Evolutionary conservation across 129 eudicot species (phyloP), one percentile per base, ranked within the genome.

Genomic region (Saposhnikovia divaricata): DNA sequence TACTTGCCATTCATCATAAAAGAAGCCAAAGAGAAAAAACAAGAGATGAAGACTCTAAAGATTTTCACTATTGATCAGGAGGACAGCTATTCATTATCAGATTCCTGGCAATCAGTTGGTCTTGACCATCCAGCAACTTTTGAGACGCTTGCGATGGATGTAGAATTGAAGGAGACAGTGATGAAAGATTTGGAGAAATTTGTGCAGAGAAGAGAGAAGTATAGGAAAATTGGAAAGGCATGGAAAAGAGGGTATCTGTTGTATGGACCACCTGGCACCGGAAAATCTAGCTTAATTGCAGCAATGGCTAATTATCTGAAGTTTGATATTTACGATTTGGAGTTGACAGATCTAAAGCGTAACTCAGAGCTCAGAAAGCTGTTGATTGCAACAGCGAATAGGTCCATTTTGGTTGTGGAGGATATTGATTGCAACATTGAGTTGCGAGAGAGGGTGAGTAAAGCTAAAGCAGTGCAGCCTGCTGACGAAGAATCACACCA

Each of bases 171-270:
- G 82, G 85, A 83, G 42, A 85, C 28, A 65, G 82, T 91, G 44
- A 44, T 83, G 86, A 81, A 83, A 78, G 97, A 92, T 85, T 76
- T 91, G 59, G 92, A 91, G 79, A 79, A 86, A 83, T 91, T 89
- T 81, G 82, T 91, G 39, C 42, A 42, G 65, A 79, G 97, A 83
- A 84, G 78, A 63, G 92, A 88, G 25, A 84, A 81, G 44, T 91
- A 91, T 21, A 66, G 87, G 74, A 86, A 70, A 27, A 88, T 89
- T 2, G 90, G 97, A 15, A 91, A 91, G 83, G 97, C 97, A 1
- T 91, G 97, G 97, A 91, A 89, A 82, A 83, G 97, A 83, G 97
- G 93, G 72, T 87, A 89, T 23, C 59, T 91, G 83, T 78, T 91
- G 93, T 84, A 90, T 73, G 96, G 96, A 9, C 96, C 92, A 13